A percentile compares a stretch with the other conserved stretches of the same genome.
Evolutionary conservation across 257 asterid genomes (phyloP).

Genomic region (Nicotiana sylvestris): DNA sequence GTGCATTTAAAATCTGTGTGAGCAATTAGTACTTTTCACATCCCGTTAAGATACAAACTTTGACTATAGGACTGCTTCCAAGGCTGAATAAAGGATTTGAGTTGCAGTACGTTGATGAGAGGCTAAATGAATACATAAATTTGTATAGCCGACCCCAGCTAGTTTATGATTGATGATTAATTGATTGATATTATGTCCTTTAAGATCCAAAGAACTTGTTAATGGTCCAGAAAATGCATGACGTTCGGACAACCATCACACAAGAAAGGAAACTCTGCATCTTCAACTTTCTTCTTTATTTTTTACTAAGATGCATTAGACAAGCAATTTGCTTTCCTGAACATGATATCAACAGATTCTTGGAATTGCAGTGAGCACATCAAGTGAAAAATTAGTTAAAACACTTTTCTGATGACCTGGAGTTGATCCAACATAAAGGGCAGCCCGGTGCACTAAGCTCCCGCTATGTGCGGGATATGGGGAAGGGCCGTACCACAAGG

Average conservation of each 20-base stretch:
- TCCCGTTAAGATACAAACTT: background rate
- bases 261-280: background rate
- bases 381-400: background rate
- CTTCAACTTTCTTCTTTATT: background rate
- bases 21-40: background rate
- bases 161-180: background rate
- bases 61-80: background rate
- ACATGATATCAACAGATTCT: background rate
- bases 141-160: background rate
- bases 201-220: background rate
- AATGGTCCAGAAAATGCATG: background rate
- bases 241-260: background rate
- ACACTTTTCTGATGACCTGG: background rate
- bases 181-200: background rate
- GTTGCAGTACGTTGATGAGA: background rate
- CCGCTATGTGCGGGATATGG: no score
- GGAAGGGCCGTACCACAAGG: no score
- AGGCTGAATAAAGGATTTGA: background rate
- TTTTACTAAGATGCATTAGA: background rate
- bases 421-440: background rate
- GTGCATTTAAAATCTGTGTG: background rate
- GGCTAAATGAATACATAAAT: background rate
- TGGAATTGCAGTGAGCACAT: background rate
- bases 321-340: background rate
- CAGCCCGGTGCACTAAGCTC: no score